Evolutionary conservation across 129 eudicot species (phyloP).

Genomic region (Tagetes patula): DNA sequence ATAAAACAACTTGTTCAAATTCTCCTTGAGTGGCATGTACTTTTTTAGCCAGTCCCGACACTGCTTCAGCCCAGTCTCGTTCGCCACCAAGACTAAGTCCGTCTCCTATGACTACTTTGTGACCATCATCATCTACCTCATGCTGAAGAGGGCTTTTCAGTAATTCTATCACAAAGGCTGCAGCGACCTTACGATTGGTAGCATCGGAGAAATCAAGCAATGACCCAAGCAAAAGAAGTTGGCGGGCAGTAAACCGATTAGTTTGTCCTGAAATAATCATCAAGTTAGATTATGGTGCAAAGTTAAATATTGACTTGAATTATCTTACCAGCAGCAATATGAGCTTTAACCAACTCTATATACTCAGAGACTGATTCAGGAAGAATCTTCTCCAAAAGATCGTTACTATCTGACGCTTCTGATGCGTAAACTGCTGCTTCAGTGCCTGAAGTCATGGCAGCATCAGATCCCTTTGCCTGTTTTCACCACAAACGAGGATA

Average conservation of each 20-base stretch:
- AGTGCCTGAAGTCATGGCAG: slow-evolving; percentile 80
- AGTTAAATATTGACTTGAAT: neutral
- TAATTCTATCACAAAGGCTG: slow-evolving; percentile 63
- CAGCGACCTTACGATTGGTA: slow-evolving; percentile 71
- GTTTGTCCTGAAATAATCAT: slow-evolving; percentile 58
- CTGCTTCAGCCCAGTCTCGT: slow-evolving; percentile 85
- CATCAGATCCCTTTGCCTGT: slow-evolving; percentile 94
- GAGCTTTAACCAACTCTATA: slow-evolving; percentile 75
- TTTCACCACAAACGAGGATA: slow-evolving; percentile 1
- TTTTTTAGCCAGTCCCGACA: slow-evolving; percentile 61
- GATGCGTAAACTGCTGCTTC: slow-evolving; percentile 98
- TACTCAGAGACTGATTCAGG: slow-evolving; percentile 83
- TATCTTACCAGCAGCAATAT: slow-evolving; percentile 70
- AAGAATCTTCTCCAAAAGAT: slow-evolving; percentile 80
- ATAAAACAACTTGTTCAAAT: slow-evolving; percentile 69
- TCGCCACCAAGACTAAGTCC: slow-evolving; percentile 94
- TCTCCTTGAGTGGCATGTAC: slow-evolving; percentile 85
- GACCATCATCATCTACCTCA: slow-evolving; percentile 72
- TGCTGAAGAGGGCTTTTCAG: slow-evolving; percentile 64
- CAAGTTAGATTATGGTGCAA: slow-evolving; percentile 3
- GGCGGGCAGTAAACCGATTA: slow-evolving; percentile 75
- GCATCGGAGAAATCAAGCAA: slow-evolving; percentile 96
- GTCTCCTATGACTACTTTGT: slow-evolving; percentile 77
- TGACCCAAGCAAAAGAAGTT: slow-evolving; percentile 77
- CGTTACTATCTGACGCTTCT: slow-evolving; percentile 89